phyloP scores from a whole-genome alignment of 2,329 filamentous ascomycete genomes.

The Apiospora phragmitis region DNA sequence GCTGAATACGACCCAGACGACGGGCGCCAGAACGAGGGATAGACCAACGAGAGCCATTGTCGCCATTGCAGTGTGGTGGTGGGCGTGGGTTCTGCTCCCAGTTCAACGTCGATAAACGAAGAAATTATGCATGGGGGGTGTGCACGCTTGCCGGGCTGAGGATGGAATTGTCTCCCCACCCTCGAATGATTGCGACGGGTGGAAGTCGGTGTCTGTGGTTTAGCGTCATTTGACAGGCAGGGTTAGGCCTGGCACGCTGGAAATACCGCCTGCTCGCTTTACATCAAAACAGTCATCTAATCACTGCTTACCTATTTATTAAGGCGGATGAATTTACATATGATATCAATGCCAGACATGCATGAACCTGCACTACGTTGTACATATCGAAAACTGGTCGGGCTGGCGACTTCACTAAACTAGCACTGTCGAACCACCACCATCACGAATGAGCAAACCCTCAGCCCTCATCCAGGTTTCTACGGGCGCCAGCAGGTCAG shows the following conservation, averaged over 20 bases:
- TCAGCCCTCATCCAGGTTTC: background rate
- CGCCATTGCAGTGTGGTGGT: conserved; percentile 8
- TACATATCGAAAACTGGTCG: background rate
- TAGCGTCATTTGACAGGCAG: background rate
- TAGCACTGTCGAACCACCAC: background rate
- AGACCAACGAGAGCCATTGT: conserved; percentile 61
- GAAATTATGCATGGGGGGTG: background rate
- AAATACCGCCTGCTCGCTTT: background rate
- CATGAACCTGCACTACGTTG: background rate
- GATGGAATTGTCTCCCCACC: background rate
- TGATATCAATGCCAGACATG: background rate
- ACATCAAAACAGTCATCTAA: background rate
- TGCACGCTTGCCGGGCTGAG: background rate
- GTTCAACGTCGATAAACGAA: background rate
- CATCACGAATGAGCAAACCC: background rate
- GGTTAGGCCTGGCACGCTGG: background rate
- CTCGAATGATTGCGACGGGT: conserved; percentile 4
- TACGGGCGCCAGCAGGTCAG: background rate
- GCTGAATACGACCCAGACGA: conserved; percentile 57
- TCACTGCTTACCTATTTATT: background rate
- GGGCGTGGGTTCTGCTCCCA: background rate
- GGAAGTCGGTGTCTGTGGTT: background rate
- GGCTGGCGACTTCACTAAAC: no score
- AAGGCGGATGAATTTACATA: background rate
- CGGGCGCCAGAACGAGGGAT: conserved; percentile 62